Base-by-base conservation (phyloP, 1,284 basidiomycete species). In the Pseudozyma tsukubaensis region DNA sequence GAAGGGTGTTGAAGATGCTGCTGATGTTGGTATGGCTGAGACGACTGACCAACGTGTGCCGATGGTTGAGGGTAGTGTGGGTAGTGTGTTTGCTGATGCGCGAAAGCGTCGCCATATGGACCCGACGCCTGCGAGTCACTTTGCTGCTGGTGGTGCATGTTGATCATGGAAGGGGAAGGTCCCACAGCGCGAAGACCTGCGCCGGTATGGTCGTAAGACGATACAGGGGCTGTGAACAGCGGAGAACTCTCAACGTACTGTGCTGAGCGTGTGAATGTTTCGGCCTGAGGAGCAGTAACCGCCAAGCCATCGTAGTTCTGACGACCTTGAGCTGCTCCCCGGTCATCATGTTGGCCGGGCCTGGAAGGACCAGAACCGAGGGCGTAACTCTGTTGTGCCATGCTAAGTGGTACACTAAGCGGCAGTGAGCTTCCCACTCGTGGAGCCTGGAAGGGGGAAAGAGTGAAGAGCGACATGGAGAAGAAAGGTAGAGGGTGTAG, bases 311-410 rank as follows among this genome's bases (percentile, higher is more conserved):
- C 57, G 21, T 52, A 52, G 29, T 60, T 52, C 19, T 50, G 29
- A 51, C 61, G 61, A 14, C 14, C 32, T 19, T 49, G 52, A 9
- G 39, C 58, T 16, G 42, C 24, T 34, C 44, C 56, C 52, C 53
- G 39, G 24, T 63, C 67, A 11, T 69, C 60, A 37, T 50, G 50
- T 34, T 59, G 67, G 37, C 49, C 49, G 35, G 53, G 16, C 14
- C 67, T 60, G 13, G 57, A 56, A 44, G 60, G 61, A 32, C 67
- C 57, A 16, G 60, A 39, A 8, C 53, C 57, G 35, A 54, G 40
- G 35, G 44, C 58, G 29, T 54, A 57, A 4, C 53, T 57, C 29
- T 51, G 52, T 43, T 64, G 67, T 18, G 61, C 61, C 67, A 70
- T 70, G 18, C 50, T 60, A 29, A 42, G 48, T 2, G 14, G 34